Conservation (phyloP, 1,139 yeast genomes). For the Hansenula lynferdii region DNA sequence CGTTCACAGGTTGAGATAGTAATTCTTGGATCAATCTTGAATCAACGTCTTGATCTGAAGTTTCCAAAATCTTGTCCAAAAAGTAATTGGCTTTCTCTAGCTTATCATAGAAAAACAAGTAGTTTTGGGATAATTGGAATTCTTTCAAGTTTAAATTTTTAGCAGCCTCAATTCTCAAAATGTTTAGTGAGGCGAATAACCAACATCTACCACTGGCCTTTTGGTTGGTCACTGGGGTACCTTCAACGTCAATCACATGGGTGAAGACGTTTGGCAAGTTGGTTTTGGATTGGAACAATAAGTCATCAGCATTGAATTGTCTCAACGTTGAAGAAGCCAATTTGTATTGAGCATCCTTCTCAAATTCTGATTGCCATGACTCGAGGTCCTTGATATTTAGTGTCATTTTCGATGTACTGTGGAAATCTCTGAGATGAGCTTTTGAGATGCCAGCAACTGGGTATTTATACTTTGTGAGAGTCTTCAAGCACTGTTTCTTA, state of each 20-base stretch:
- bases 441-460: no score
- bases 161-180: slow-evolving; percentile 59
- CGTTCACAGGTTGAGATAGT: slow-evolving; percentile 59
- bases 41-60: slow-evolving; percentile 58
- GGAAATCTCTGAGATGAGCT: no score
- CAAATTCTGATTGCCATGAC: slow-evolving; percentile 29
- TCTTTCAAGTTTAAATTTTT: slow-evolving; percentile 59
- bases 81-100: slow-evolving; percentile 73
- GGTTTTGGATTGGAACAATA: slow-evolving; percentile 18
- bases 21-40: slow-evolving; percentile 64
- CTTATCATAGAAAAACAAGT: slow-evolving; percentile 69
- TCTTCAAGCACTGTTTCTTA: no score
- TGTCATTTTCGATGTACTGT: slow-evolving; percentile 9
- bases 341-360: slow-evolving; percentile 27
- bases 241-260: slow-evolving; percentile 52
- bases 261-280: slow-evolving; percentile 41
- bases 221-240: slow-evolving; percentile 71
- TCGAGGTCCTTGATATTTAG: slow-evolving; percentile 22
- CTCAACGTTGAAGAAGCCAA: slow-evolving; percentile 36
- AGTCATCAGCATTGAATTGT: slow-evolving; percentile 30
- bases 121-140: slow-evolving; percentile 71
- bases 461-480: no score
- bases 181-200: slow-evolving; percentile 80
- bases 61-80: slow-evolving; percentile 67
- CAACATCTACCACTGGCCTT: slow-evolving; percentile 77